Percentiles rank a stretch among this genome's conserved stretches.
These are phyloP conservation scores for Fusarium sp. DNA, from an alignment of 2,329 filamentous ascomycete species.

Conservation along the genomic window DNA sequence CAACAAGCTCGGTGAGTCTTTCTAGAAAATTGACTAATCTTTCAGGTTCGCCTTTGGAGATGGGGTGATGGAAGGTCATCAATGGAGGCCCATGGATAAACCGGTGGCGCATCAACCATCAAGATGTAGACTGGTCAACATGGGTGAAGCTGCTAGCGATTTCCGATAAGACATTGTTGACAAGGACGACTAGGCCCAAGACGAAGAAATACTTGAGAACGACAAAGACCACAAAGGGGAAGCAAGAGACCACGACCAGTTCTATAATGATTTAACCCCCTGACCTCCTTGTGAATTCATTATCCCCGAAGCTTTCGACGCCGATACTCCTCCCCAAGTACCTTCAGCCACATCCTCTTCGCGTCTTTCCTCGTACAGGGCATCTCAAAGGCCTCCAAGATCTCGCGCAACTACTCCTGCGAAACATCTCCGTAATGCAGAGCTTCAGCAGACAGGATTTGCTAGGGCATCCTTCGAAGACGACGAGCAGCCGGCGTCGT, in stretches of 20 bases:
- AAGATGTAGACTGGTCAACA: too few species aligned
- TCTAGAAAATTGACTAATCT: too few species aligned
- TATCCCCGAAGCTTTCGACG: neutral
- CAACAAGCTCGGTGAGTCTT: too few species aligned
- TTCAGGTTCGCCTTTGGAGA: too few species aligned
- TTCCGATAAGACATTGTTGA: neutral
- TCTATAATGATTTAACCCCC: neutral
- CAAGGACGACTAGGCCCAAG: neutral
- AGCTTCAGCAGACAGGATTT: slow-evolving; percentile 5
- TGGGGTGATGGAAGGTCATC: too few species aligned
- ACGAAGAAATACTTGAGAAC: too few species aligned
- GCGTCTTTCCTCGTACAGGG: neutral
- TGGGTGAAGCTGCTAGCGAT: too few species aligned
- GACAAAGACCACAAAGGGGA: neutral
- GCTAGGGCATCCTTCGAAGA: slow-evolving; percentile 1
- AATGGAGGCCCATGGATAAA: too few species aligned
- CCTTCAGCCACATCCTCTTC: neutral
- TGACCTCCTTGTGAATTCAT: neutral
- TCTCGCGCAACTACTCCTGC: slow-evolving; percentile 3
- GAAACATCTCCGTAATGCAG: slow-evolving; percentile 8
- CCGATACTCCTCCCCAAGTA: neutral
- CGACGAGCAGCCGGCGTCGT: neutral
- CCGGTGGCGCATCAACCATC: too few species aligned
- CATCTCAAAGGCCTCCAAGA: slow-evolving; percentile 11
- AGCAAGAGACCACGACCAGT: neutral